A percentile compares a stretch with the other conserved stretches of the same genome.
Conservation (phyloP, 2,329 filamentous ascomycete genomes). For the Xylaria sp. region DNA sequence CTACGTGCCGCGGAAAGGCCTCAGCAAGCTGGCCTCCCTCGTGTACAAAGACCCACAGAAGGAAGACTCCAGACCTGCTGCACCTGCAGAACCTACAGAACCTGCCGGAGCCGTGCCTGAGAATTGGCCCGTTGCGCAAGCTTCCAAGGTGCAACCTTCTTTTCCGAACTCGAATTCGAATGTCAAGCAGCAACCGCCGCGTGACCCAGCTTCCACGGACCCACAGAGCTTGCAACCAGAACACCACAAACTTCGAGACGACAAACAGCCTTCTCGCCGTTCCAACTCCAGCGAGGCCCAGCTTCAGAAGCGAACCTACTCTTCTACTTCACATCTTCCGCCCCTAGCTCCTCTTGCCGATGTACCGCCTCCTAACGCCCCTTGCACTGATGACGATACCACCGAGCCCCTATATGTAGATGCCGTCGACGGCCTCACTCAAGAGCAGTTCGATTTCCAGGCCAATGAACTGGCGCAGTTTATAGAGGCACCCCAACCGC, state of each 20-base stretch:
- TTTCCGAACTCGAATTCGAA: not conserved
- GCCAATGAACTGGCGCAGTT: conserved; percentile 22
- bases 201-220: conserved; percentile 3
- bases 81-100: conserved; percentile 12
- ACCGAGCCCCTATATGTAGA: conserved; percentile 59
- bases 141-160: conserved; percentile 30
- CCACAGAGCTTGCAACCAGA: conserved; percentile 6
- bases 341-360: conserved; percentile 18
- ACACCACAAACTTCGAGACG: conserved; percentile 5
- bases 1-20: conserved; percentile 13
- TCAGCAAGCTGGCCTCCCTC: conserved; percentile 20
- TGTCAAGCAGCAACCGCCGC: conserved; percentile 25
- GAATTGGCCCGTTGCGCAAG: conserved; percentile 14
- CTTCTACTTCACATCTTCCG: conserved; percentile 1
- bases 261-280: conserved; percentile 10
- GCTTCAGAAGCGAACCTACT: conserved; percentile 16
- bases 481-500: conserved; percentile 9
- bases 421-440: conserved; percentile 56
- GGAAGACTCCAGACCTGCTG: conserved; percentile 8
- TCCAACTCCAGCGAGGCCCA: conserved; percentile 8
- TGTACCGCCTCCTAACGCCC: conserved; percentile 7
- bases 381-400: conserved; percentile 50
- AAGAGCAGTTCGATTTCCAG: conserved; percentile 31
- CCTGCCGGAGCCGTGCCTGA: conserved; percentile 13
- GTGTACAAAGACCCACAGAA: conserved; percentile 46